Base-by-base conservation (phyloP, 371 early-diverging fungal genomes). In the Parasitella parasitica region DNA sequence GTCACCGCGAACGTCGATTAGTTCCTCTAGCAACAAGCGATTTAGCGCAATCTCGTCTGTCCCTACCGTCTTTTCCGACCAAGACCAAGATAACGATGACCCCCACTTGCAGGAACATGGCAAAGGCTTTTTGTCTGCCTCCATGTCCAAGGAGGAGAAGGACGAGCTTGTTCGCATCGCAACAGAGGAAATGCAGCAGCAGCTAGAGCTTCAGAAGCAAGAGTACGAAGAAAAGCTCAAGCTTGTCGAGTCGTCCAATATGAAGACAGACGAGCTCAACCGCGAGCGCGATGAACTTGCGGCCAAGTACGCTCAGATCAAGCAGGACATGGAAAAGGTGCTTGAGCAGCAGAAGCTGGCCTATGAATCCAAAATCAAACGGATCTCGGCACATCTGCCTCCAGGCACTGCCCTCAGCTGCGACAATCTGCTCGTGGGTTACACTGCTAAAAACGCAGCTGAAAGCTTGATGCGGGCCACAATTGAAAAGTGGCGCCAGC, bases 401-500 rank as follows among this genome's bases (percentile, higher is more conserved):
- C 66, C 75, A 60, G 57, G 75, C 15, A 59, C 72, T 26, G 37
- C 59, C 11, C 20, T 67, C 32, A 52, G 75, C 61, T 32, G 63
- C 37, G 22, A 82, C 69, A 64, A 74, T 70, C n/a, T 80, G 64
- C 20, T 63, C 2, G 57, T 63, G 5, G 69, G 61, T 48, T 61
- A 80, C 77, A 69, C 77, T 61, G 34, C 65, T 11, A 69, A 69
- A 27, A 69, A 73, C 50, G 38, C 68, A 83, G 43, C 81, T 78
- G 22, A 63, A 59, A 11, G 71, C 71, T 49, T 81, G 76, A 8
- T 61, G 76, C 26, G 59, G 4, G n/a, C 61, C 32, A 28, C 57
- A 0, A 28, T 76, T 15, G 26, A 59, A 16, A 73, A 78, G 46
- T 90, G 92, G 91, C 83, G 84, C 59, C 65, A 80, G 30, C 71